Base-by-base conservation (phyloP, 192 early-diverging fungal species). In the Coemansia sp. region DNA sequence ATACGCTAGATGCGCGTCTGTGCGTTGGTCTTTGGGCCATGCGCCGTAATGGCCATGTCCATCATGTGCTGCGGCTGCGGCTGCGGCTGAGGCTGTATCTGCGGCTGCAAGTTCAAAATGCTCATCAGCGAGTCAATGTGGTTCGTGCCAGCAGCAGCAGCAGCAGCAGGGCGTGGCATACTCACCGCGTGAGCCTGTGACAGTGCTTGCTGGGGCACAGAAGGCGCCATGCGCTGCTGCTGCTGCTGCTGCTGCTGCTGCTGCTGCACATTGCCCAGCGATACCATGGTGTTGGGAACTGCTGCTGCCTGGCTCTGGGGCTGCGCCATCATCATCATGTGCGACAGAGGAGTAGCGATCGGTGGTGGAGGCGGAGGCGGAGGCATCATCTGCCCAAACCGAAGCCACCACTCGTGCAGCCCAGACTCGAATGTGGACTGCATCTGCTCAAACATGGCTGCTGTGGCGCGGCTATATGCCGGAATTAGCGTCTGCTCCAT, bases 391-490 rank as follows among this genome's bases (percentile, higher is more conserved):
- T 79, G 77, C 6, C 68, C 77, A 74, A 74, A 73, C 20, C 77
- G 77, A 43, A 63, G 51, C 77, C 77, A 79, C 77, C 77, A 79
- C 67, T 79, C 77, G 37, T 69, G 77, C 67, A 79, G 43, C 9
- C 77, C 77, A 34, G 68, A 62, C 57, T 81, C 73, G 48, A 82
- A 82, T 0, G 79, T 77, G 26, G 71, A 34, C 33, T 82, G 74
- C 74, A 82, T 82, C 62, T 82, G 79, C 65, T 77, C 74, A 71
- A 82, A 82, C 79, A 82, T 82, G 26, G 74, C 67, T 9, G 74
- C 71, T 4, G 79, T 82, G 38, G 79, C 79, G 2, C 79, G 70
- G 35, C 53, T 69, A 57, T 82, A 82, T 3, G 79, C 79, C 26
- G 79, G 79, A 42, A 82, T 77, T 38, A 82, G 67, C 14, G 74